Base-by-base conservation (phyloP, 148 eudicot species). In the Polygonum aviculare region DNA sequence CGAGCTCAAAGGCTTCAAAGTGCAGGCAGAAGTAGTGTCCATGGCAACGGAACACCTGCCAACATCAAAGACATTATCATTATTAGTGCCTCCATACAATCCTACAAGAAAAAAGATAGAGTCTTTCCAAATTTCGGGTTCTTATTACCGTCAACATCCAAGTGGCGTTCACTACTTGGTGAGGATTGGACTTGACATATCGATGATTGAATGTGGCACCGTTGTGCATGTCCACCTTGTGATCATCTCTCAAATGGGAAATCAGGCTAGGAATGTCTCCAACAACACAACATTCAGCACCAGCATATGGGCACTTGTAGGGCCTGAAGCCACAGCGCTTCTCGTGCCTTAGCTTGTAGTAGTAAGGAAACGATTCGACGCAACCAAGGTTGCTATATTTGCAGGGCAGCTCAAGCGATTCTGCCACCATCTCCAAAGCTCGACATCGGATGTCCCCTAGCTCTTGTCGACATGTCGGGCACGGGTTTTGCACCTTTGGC, bases 141-240 rank as follows among this genome's bases (percentile, higher is more conserved):
- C 57, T 51, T 81, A 88, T 86, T 84, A 88, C 91, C 54, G 91
- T 88, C 35, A 88, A 83, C 91, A 86, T 86, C 89, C 91, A 88
- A 63, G 86, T 88, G 1, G 91, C 91, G 39, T 83, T 86, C 36
- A 84, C 88, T 73, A 88, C 86, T 83, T 88, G 86, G 59, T 81
- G 85, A 15, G 91, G 89, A 73, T 88, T 82, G 57, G 91, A 74
- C 73, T 86, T 88, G 55, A 88, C 91, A 47, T 88, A 88, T 52
- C 89, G 83, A 77, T 86, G 91, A 73, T 88, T 88, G 82, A 88
- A 86, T 1, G 91, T 83, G 63, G 77, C 85, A 41, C 91, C 89
- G 75, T 80, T 86, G 41, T 88, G 91, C 89, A 86, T 83, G 72
- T 88, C 89, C 33, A 88, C 91, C 39, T 81, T 83, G 71, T 88